Evolutionary conservation across 768 basidiomycete genomes (phyloP), one percentile per base, ranked within the genome.

Genomic region (Termitomyces sp.): DNA sequence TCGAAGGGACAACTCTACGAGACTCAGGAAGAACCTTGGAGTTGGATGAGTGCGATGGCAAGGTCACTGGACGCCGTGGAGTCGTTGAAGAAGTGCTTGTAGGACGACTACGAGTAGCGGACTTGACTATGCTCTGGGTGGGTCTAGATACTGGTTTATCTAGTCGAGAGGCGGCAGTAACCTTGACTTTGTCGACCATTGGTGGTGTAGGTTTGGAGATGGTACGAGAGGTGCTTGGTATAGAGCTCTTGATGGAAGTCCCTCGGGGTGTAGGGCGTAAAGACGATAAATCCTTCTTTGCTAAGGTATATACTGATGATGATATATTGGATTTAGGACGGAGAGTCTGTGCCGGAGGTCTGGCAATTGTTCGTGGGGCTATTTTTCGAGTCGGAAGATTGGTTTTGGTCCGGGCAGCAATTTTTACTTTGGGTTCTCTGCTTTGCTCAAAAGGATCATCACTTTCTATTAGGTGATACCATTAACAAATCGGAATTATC

Each of bases 371-470:
- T 36, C 35, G n/a, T 24, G 13, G 22, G 22, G 28, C 33, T 13
- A 38, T 32, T 44, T 36, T 16, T 10, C 3, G 13, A 22, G 36
- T 46, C 45, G 32, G 13, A 28, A 40, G 43, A 30, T 54, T 45
- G 9, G 55, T 14, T 36, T 40, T 60, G 41, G 45, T 20, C 20
- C 47, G 43, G 32, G 52, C n/a, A 35, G 11, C 35, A 5, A 33
- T 28, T 10, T 62, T 35, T 43, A 55, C 32, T 24, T 49, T 49
- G 7, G 28, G 51, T 11, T 35, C 36, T 14, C 46, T 26, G 28
- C 50, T 18, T 54, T 61, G 57, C 45, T 63, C 54, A 45, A 73
- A 73, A 5, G 71, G 71, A 58, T 73, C 71, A 49, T 69, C 70
- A 49, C 61, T 61, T 33, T 67, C 68, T 69, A 51, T n/a, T 28